phyloP scores from a whole-genome alignment of 176 grass and related monocot species.

The Pharus latifolius region DNA sequence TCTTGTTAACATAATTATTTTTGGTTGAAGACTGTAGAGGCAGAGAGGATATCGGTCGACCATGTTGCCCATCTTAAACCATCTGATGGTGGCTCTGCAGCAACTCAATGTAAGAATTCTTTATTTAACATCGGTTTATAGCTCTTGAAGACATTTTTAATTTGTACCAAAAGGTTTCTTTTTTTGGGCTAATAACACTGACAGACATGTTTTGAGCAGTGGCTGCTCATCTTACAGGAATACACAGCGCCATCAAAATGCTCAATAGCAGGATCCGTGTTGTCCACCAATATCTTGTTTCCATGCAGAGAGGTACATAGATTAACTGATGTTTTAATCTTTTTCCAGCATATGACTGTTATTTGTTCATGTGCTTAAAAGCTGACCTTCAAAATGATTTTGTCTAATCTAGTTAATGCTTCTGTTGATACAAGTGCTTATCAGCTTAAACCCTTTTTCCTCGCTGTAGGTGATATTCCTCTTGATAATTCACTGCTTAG shows the following conservation, averaged over 20 bases:
- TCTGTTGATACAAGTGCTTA: background rate
- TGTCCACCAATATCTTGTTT: conserved; percentile 87
- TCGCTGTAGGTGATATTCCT: conserved; percentile 60
- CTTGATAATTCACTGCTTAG: conserved; percentile 87
- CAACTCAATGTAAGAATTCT: conserved; percentile 81
- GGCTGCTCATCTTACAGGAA: conserved; percentile 98
- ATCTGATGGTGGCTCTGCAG: conserved; percentile 95
- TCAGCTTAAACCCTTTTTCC: background rate
- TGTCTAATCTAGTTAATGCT: background rate
- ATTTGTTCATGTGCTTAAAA: conserved; percentile 9
- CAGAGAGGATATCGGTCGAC: conserved; percentile 96
- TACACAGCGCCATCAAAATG: conserved; percentile 99
- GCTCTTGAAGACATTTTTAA: background rate
- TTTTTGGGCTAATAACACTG: conserved; percentile 12
- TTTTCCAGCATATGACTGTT: background rate
- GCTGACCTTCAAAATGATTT: background rate
- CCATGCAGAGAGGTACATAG: conserved; percentile 63
- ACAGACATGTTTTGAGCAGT: conserved; percentile 51
- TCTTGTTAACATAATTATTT: conserved; percentile 3
- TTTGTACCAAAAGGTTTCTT: background rate
- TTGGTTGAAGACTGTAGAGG: conserved; percentile 86
- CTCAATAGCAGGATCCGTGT: conserved; percentile 87
- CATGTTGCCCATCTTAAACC: conserved; percentile 99
- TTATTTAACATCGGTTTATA: conserved; percentile 12
- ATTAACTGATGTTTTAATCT: background rate